phyloP scores from a whole-genome alignment of 2,329 filamentous ascomycete species.

The Diaporthe caulivora region DNA sequence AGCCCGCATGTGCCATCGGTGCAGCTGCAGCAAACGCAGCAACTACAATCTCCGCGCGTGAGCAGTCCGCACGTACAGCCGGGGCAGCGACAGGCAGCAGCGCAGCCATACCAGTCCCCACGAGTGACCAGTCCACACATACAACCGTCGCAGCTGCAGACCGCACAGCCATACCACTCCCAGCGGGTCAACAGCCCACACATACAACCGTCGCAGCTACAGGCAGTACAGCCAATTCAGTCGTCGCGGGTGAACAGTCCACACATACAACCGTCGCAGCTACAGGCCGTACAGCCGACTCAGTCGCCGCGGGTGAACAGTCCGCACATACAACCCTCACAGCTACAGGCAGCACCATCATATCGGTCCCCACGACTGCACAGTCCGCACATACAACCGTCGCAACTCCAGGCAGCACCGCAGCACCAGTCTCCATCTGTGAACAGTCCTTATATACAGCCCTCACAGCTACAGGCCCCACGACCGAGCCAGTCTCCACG shows the following conservation, averaged over 20 bases:
- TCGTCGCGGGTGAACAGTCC: constrained; percentile 1
- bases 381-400: constrained; percentile 15
- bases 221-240: constrained; percentile 1
- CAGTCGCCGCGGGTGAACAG: background rate
- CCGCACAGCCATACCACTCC: background rate
- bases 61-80: constrained; percentile 11
- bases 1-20: constrained; percentile 26
- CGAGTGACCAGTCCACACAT: constrained; percentile 1
- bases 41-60: background rate
- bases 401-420: constrained; percentile 15
- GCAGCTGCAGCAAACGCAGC: background rate
- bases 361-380: background rate
- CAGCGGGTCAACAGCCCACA: background rate
- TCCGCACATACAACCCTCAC: constrained; percentile 20
- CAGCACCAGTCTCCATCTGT: background rate
- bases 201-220: constrained; percentile 21
- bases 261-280: constrained; percentile 17
- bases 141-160: background rate
- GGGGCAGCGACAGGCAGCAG: background rate
- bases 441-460: constrained; percentile 6
- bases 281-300: constrained; percentile 9
- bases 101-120: background rate
- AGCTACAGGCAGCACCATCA: constrained; percentile 12
- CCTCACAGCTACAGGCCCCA: constrained; percentile 10
- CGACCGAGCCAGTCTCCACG: constrained; percentile 12